Base-by-base conservation (phyloP, 2,329 filamentous ascomycete genomes). In the Hypoxylon sp. region DNA sequence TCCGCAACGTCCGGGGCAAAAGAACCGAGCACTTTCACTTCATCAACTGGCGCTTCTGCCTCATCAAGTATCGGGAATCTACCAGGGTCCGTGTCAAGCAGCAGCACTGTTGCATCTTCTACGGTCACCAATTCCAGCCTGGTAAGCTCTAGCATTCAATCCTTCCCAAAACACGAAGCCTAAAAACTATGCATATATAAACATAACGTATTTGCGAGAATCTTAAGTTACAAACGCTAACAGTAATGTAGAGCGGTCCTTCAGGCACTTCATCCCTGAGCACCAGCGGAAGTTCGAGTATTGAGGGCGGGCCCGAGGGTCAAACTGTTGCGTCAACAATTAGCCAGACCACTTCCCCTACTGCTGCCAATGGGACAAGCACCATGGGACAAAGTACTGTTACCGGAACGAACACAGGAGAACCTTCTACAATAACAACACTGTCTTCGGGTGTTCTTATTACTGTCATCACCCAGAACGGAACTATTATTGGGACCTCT, bases 401-500 rank as follows among this genome's bases (percentile, higher is more conserved):
- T 23, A 5, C 41, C 17, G 20, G 34, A 19, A 47, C 51, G 13
- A 61, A 20, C 30, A 44, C 52, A 13, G 50, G 38, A 12, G 55
- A 46, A 15, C 7, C 42, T 16, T 19, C 58, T 6, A 64, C 62
- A 2, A 54, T 51, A 3, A 30, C 57, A 2, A 61, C 55, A 5
- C 8, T 59, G 6, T 61, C 54, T n/a, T 54, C 61, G 5, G 57
- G 59, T 3, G 19, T 43, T 11, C 34, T 52, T 3, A 26, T 58
- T 13, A 63, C 63, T 4, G 31, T 46, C 20, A 51, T 63, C 19
- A 56, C 47, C 12, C 42, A 44, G n/a, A 61, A 46, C 21, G 52
- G 50, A 19, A 62, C 60, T 4, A 59, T 55, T 4, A 12, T 55
- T 29, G 60, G 50, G 12, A 63, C 63, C 12, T 66, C 57, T 43